These are phyloP conservation scores for Pseudozyma sp. DNA, from an alignment of 1,284 basidiomycete genomes.

Conservation along the genomic window DNA sequence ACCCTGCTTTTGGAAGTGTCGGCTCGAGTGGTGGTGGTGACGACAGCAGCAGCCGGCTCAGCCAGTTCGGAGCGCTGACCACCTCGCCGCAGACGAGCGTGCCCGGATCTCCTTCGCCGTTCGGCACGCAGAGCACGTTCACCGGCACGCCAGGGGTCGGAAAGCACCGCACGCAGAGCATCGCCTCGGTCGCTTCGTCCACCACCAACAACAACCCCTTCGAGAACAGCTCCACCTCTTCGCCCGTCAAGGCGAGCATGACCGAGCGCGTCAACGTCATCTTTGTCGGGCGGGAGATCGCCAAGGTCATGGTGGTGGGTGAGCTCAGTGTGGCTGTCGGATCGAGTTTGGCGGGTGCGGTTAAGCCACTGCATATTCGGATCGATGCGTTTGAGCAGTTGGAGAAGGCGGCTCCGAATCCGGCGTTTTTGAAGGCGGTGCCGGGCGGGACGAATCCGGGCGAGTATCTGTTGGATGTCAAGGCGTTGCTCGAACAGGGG, in stretches of 20 bases:
- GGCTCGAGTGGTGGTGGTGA: slow-evolving; percentile 12
- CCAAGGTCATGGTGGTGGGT: slow-evolving; percentile 72
- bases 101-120: slow-evolving; percentile 37
- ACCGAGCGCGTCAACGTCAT: slow-evolving; percentile 72
- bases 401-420: slow-evolving; percentile 73
- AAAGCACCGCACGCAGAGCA: slow-evolving; percentile 50
- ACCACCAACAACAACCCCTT: slow-evolving; percentile 46
- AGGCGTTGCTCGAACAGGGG: slow-evolving; percentile 62
- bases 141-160: slow-evolving; percentile 45
- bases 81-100: slow-evolving; percentile 28
- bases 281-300: slow-evolving; percentile 69
- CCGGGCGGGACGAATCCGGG: slow-evolving; percentile 66
- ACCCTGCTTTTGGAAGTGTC: slow-evolving; percentile 42
- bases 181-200: slow-evolving; percentile 50
- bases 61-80: slow-evolving; percentile 39
- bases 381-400: slow-evolving; percentile 71
- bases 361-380: slow-evolving; percentile 67
- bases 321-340: slow-evolving; percentile 69
- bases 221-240: slow-evolving; percentile 35
- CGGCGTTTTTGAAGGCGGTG: slow-evolving; percentile 70
- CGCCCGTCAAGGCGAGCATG: slow-evolving; percentile 66
- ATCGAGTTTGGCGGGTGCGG: background rate
- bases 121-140: slow-evolving; percentile 40
- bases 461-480: slow-evolving; percentile 71
- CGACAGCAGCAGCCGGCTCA: slow-evolving; percentile 28